Evolutionary conservation across 345 rosid genomes (phyloP).

Genomic region (Eucalyptus camaldulensis): DNA sequence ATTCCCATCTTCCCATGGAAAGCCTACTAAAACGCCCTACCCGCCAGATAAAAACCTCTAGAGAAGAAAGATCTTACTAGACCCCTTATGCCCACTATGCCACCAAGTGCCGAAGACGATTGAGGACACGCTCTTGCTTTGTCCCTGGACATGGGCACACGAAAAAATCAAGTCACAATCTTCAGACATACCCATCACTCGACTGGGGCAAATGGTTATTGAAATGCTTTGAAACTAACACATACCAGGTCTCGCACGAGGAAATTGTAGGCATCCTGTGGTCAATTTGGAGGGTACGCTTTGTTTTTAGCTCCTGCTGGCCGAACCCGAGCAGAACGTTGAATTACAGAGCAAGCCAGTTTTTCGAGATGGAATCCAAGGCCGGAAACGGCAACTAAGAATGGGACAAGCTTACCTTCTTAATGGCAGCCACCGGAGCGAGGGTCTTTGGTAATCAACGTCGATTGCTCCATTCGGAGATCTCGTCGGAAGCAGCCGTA

Average conservation of each 20-base stretch:
- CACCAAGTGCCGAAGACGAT: background rate
- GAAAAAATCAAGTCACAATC: background rate
- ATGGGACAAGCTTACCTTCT: background rate
- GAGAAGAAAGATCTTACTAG: background rate
- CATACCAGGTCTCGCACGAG: background rate
- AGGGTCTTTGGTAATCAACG: background rate
- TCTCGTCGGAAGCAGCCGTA: background rate
- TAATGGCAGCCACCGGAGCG: background rate
- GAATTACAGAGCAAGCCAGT: too few species aligned
- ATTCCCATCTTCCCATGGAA: too few species aligned
- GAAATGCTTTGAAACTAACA: background rate
- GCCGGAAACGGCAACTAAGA: too few species aligned
- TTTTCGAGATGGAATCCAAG: too few species aligned
- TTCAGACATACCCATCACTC: background rate
- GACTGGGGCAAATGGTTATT: background rate
- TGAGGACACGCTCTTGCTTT: background rate
- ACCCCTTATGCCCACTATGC: background rate
- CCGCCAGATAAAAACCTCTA: background rate
- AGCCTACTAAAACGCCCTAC: background rate
- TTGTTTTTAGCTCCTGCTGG: background rate
- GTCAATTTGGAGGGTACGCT: background rate
- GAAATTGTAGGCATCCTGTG: background rate
- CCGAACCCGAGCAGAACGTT: background rate
- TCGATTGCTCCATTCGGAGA: background rate
- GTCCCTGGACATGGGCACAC: background rate